These are phyloP conservation scores for Castanopsis chinensis DNA, from an alignment of 306 rosid species.

Conservation along the genomic window DNA sequence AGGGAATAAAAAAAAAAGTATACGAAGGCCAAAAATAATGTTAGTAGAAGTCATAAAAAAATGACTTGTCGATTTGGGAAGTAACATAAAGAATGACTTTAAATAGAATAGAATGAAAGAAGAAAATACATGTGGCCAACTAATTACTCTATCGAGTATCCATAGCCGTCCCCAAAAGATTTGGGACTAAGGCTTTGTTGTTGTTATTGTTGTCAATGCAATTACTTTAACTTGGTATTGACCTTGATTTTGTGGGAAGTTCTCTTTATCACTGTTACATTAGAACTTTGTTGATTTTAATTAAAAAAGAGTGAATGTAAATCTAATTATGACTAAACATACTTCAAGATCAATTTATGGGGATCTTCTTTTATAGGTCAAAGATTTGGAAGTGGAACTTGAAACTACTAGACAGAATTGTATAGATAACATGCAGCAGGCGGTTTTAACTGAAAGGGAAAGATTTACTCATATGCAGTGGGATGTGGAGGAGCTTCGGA, in stretches of 20 bases:
- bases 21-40: too few relatives aligned
- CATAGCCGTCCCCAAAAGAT: too few relatives aligned
- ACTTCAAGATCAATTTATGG: conserved; percentile 14
- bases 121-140: too few relatives aligned
- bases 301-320: not conserved
- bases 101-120: too few relatives aligned
- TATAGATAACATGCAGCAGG: conserved; percentile 72
- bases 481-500: conserved; percentile 78
- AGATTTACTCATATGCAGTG: conserved; percentile 85
- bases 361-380: conserved; percentile 49
- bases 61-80: too few relatives aligned
- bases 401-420: conserved; percentile 70
- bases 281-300: not conserved
- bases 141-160: too few relatives aligned
- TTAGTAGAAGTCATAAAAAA: too few relatives aligned
- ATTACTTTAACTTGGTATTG: not conserved
- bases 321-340: not conserved
- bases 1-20: too few relatives aligned
- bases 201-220: not conserved
- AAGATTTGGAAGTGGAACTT: conserved; percentile 92
- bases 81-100: too few relatives aligned
- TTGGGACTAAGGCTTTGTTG: too few relatives aligned
- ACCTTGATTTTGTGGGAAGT: not conserved
- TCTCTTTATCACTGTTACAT: not conserved
- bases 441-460: conserved; percentile 70